Evolutionary conservation across 2,329 filamentous ascomycete species (phyloP).

Genomic region (Fusarium brevicatenulatum): DNA sequence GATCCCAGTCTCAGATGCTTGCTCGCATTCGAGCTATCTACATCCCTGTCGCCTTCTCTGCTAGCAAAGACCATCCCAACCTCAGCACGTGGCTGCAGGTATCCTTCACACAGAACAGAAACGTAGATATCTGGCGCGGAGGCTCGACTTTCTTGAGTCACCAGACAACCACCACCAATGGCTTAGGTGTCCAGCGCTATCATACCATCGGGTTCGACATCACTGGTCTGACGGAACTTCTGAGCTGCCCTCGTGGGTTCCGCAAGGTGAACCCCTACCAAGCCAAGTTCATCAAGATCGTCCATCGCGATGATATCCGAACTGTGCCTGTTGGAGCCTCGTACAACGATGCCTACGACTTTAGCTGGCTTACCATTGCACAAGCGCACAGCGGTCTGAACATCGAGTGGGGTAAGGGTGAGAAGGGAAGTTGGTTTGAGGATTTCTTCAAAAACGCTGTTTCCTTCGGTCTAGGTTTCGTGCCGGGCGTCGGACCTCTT

Average conservation of each 20-base stretch:
- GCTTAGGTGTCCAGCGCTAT: not conserved
- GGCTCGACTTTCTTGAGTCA: not conserved
- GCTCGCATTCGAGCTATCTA: not conserved
- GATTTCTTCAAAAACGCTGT: not conserved
- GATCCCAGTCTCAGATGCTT: not conserved
- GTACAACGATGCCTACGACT: not conserved
- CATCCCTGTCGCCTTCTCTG: not conserved
- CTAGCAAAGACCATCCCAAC: not conserved
- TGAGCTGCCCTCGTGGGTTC: not conserved
- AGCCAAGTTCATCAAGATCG: not conserved
- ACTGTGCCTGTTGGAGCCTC: not conserved
- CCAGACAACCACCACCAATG: fast-evolving
- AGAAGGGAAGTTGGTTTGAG: not conserved
- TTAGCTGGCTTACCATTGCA: not conserved
- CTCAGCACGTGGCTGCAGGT: not conserved
- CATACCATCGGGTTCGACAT: not conserved
- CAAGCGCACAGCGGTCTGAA: not conserved
- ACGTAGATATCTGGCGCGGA: not conserved
- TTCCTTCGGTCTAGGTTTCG: not conserved
- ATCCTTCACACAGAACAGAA: not conserved
- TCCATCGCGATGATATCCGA: not conserved
- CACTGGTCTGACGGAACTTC: not conserved
- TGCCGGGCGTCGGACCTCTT: fast-evolving
- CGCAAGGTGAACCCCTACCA: not conserved
- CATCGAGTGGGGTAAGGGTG: not conserved